These are phyloP conservation scores for Cladorrhinum samala DNA, from an alignment of 495 filamentous ascomycete genomes.

Conservation along the genomic window DNA sequence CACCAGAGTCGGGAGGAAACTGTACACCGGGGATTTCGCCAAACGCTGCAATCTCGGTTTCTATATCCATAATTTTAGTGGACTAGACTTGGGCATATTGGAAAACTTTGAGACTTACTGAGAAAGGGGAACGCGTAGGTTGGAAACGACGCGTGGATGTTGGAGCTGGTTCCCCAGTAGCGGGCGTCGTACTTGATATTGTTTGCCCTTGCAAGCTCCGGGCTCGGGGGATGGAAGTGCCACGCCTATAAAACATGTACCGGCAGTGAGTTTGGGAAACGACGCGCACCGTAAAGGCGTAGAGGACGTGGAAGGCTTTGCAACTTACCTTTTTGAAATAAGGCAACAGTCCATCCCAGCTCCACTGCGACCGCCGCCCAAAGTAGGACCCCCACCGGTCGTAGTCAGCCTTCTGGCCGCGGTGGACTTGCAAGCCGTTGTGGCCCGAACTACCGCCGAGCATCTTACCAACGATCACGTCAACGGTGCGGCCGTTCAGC, in stretches of 20 bases:
- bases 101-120: constrained; percentile 8
- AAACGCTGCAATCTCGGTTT: constrained; percentile 29
- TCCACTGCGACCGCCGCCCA: constrained; percentile 29
- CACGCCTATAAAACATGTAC: constrained; percentile 22
- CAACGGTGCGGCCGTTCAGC: constrained; percentile 28
- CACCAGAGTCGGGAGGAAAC: constrained; percentile 31
- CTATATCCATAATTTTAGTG: background rate
- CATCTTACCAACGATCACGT: constrained; percentile 29
- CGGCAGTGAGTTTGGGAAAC: background rate
- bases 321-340: constrained; percentile 32
- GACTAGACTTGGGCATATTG: background rate
- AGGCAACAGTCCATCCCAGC: constrained; percentile 40
- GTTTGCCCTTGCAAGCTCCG: constrained; percentile 14
- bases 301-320: too few species aligned
- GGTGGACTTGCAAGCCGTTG: constrained; percentile 40
- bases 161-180: constrained; percentile 34
- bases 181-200: constrained; percentile 32
- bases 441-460: constrained; percentile 44
- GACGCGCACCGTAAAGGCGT: background rate
- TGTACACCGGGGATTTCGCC: constrained; percentile 34
- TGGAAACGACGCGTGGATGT: constrained; percentile 33
- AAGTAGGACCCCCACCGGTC: constrained; percentile 39
- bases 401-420: constrained; percentile 38
- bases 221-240: constrained; percentile 29
- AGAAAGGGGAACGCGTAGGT: constrained; percentile 29